Conservation (phyloP, 306 rosid genomes). For the Luffa acutangula region DNA sequence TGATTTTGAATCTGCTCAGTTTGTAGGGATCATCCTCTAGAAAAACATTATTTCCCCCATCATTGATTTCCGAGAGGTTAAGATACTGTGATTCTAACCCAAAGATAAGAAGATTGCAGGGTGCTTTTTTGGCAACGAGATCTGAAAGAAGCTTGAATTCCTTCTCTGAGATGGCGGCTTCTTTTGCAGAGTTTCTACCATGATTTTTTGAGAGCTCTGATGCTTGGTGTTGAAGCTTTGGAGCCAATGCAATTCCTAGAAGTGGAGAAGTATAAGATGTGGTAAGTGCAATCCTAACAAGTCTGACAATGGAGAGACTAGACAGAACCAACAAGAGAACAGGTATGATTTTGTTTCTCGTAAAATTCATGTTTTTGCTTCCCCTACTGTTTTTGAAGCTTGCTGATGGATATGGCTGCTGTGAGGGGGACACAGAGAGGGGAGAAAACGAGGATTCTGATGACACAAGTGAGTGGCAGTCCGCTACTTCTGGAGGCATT, state of each 20-base stretch:
- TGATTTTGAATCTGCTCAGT: slow-evolving; percentile 20
- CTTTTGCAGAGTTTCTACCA: slow-evolving; percentile 20
- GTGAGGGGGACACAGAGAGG: slow-evolving; percentile 20
- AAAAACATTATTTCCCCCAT: slow-evolving; percentile 63
- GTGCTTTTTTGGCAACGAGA: slow-evolving; percentile 50
- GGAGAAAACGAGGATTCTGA: slow-evolving; percentile 32
- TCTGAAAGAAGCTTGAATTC: slow-evolving; percentile 49
- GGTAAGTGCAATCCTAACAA: slow-evolving; percentile 42
- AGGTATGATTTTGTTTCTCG: slow-evolving; percentile 54
- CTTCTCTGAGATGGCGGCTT: slow-evolving; percentile 31
- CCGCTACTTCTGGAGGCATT: slow-evolving; percentile 64
- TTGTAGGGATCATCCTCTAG: slow-evolving; percentile 46
- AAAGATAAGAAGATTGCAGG: slow-evolving; percentile 84
- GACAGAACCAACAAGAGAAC: slow-evolving; percentile 54
- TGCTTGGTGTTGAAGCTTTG: slow-evolving; percentile 18
- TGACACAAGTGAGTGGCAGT: slow-evolving; percentile 32
- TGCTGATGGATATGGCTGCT: slow-evolving; percentile 22
- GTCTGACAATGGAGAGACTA: slow-evolving; percentile 42
- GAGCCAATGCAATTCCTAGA: slow-evolving; percentile 19
- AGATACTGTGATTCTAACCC: slow-evolving; percentile 61
- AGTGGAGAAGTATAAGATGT: slow-evolving; percentile 30
- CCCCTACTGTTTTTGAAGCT: slow-evolving; percentile 22
- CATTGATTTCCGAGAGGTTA: slow-evolving; percentile 52
- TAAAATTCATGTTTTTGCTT: slow-evolving; percentile 40
- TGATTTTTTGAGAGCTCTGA: slow-evolving; percentile 19